These are phyloP conservation scores for Leishmania lainsoni DNA, from an alignment of 208 protist genomes.

Conservation along the genomic window DNA sequence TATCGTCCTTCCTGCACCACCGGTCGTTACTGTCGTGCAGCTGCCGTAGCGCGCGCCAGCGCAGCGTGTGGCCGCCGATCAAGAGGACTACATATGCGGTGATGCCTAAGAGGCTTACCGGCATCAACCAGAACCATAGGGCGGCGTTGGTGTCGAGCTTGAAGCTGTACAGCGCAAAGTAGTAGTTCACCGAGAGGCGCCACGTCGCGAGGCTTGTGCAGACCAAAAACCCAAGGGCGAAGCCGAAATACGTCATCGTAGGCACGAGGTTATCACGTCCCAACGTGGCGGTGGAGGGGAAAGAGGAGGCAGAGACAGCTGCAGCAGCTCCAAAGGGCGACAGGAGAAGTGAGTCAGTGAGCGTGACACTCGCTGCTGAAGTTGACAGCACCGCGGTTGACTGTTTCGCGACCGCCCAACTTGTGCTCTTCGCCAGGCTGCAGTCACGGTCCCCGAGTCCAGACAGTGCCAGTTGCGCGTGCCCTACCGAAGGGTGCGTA, in stretches of 20 bases:
- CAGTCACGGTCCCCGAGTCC: not conserved
- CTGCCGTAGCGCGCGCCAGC: not conserved
- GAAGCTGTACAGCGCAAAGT: constrained; percentile 25
- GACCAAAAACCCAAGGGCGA: constrained; percentile 22
- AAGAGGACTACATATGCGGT: constrained; percentile 8
- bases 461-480: not conserved
- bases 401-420: not conserved
- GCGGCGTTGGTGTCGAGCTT: constrained; percentile 4
- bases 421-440: not conserved
- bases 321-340: not conserved
- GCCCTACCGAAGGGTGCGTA: not conserved
- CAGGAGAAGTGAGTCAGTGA: not conserved
- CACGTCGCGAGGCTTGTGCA: constrained; percentile 20
- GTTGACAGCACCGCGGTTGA: not conserved
- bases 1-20: not conserved
- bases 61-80: constrained; percentile 9
- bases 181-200: constrained; percentile 28
- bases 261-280: not conserved
- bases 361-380: not conserved
- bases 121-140: constrained; percentile 23
- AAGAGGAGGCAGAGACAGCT: not conserved
- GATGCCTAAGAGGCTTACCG: not conserved
- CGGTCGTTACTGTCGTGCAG: not conserved
- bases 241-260: constrained; percentile 11
- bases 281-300: not conserved